Conservation (phyloP, 129 eudicot genomes). For the Centella asiatica region DNA sequence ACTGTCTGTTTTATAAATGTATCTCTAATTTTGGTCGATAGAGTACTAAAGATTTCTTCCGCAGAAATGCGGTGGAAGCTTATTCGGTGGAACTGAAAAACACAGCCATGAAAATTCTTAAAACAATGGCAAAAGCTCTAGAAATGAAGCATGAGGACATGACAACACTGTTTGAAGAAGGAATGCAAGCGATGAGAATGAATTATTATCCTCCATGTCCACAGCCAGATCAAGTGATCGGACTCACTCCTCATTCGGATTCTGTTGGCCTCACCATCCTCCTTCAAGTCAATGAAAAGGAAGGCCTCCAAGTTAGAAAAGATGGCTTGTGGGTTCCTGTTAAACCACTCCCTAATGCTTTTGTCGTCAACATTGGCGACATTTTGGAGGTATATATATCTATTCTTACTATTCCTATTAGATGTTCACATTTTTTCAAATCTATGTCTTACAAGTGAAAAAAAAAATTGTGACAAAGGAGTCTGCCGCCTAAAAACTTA, state of each 20-base stretch:
- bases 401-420: too few species aligned
- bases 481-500: too few species aligned
- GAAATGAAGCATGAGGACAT: slow-evolving; percentile 19
- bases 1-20: too few species aligned
- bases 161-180: slow-evolving; percentile 28
- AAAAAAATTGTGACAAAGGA: too few species aligned
- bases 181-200: slow-evolving; percentile 33
- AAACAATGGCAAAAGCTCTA: slow-evolving; percentile 31
- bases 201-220: slow-evolving; percentile 51
- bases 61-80: slow-evolving; percentile 35
- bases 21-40: too few species aligned
- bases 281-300: slow-evolving; percentile 35
- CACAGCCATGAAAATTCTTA: slow-evolving; percentile 19
- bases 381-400: slow-evolving; percentile 23
- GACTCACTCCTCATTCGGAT: slow-evolving; percentile 40
- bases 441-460: too few species aligned
- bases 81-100: slow-evolving; percentile 31
- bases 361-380: slow-evolving; percentile 29
- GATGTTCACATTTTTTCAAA: too few species aligned
- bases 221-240: slow-evolving; percentile 37
- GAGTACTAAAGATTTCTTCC: too few species aligned
- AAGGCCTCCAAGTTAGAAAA: slow-evolving; percentile 35
- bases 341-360: slow-evolving; percentile 29
- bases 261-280: slow-evolving; percentile 27
- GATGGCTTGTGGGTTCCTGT: slow-evolving; percentile 34